Percentiles rank a stretch among this genome's conserved stretches.
phyloP scores from a whole-genome alignment of 768 basidiomycete species.

The Trametes gibbosa region DNA sequence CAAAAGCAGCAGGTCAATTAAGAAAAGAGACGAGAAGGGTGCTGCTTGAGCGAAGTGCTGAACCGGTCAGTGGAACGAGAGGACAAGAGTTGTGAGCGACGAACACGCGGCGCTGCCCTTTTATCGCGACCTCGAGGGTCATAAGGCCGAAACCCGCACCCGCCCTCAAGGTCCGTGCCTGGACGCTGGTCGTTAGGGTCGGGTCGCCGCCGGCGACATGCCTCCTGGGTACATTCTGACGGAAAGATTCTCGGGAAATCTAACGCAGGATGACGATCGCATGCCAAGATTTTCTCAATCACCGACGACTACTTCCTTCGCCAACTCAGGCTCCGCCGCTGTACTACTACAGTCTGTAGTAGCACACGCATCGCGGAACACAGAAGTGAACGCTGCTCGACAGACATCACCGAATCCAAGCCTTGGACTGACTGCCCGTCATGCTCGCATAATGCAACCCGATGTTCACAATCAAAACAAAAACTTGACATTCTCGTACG shows the following conservation, averaged over 20 bases:
- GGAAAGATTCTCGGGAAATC: not conserved
- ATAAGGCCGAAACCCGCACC: not conserved
- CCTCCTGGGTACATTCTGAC: not conserved
- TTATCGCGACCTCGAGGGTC: not conserved
- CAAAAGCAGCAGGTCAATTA: constrained; percentile 13
- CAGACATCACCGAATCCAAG: no score
- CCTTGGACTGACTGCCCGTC: no score
- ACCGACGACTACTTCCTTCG: no score
- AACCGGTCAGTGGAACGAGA: constrained; percentile 23
- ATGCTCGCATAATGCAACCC: no score
- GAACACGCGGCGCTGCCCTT: not conserved
- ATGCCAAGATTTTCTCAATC: not conserved
- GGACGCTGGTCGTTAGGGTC: constrained; percentile 8
- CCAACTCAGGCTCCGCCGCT: no score
- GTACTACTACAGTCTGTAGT: no score
- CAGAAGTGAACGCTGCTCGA: no score
- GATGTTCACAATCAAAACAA: constrained; percentile 54
- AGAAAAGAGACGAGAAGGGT: constrained; percentile 5
- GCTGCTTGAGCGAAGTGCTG: constrained; percentile 21
- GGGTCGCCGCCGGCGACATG: not conserved
- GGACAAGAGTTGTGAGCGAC: not conserved
- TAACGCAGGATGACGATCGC: not conserved
- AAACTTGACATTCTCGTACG: constrained; percentile 93
- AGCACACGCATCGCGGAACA: no score
- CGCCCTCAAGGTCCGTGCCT: constrained; percentile 7